Conservation (phyloP, 305 asterid genomes). For the Solanum hybrid region DNA sequence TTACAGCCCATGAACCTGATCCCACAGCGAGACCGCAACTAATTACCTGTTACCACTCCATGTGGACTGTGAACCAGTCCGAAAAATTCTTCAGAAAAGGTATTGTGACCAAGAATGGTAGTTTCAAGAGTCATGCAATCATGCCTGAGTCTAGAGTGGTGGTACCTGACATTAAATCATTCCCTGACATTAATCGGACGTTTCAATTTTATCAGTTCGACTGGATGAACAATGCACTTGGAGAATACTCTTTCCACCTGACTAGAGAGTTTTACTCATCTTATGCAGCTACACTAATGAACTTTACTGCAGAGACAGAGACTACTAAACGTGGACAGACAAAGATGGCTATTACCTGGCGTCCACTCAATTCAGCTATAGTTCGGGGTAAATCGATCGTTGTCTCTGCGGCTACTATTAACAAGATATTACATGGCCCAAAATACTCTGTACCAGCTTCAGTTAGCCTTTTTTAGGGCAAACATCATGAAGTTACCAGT, state of each 20-base stretch:
- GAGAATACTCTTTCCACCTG: background rate
- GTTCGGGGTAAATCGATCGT: too few relatives aligned
- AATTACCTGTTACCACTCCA: background rate
- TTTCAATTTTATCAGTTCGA: background rate
- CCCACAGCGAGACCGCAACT: rapidly evolving
- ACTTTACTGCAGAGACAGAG: too few relatives aligned
- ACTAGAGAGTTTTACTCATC: too few relatives aligned
- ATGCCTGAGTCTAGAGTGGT: background rate
- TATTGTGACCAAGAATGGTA: background rate
- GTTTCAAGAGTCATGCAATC: too few relatives aligned
- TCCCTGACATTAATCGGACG: background rate
- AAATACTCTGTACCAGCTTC: too few relatives aligned
- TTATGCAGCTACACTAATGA: too few relatives aligned
- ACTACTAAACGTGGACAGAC: too few relatives aligned
- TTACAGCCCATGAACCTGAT: background rate
- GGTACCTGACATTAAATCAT: background rate
- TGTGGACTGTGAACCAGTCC: background rate
- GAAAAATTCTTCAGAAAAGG: background rate
- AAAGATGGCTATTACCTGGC: too few relatives aligned
- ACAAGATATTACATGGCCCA: rapidly evolving
- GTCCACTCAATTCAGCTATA: too few relatives aligned
- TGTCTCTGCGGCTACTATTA: too few relatives aligned
- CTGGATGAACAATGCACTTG: background rate
- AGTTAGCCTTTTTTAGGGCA: too few relatives aligned
- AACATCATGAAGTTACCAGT: too few relatives aligned